Evolutionary conservation across 2,329 filamentous ascomycete species (phyloP).

Genomic region (Zelopaecilomyces penicillatus): DNA sequence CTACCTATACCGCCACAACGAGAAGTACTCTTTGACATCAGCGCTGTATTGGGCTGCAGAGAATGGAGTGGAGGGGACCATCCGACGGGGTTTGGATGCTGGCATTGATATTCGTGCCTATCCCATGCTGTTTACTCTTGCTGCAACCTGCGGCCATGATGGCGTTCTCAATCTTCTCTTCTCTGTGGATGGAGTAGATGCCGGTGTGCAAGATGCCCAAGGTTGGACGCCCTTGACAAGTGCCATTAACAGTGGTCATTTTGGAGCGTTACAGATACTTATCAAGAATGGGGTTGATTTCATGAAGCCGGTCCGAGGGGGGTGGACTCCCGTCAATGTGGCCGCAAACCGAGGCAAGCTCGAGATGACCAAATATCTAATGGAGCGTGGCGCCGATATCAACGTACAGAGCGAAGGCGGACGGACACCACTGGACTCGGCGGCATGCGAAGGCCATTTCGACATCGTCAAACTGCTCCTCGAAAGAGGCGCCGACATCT

Average conservation of each 20-base stretch:
- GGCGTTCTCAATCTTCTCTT: slow-evolving; percentile 2
- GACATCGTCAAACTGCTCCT: slow-evolving; percentile 6
- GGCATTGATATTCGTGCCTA: slow-evolving; percentile 2
- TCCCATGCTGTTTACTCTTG: slow-evolving; percentile 2
- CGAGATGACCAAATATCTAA: slow-evolving; percentile 1
- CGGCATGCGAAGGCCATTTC: slow-evolving; percentile 1
- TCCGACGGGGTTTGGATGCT: slow-evolving; percentile 1
- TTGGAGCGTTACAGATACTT: slow-evolving; percentile 1
- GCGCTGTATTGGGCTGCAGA: slow-evolving; percentile 7
- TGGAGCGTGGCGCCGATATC: slow-evolving; percentile 5
- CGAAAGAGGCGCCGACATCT: slow-evolving; percentile 5
- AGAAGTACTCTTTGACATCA: background rate
- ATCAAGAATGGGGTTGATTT: background rate
- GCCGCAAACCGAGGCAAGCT: slow-evolving; percentile 2
- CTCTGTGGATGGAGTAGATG: background rate
- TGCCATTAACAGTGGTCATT: slow-evolving; percentile 4
- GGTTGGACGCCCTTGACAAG: slow-evolving; percentile 5
- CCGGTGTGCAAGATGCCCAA: background rate
- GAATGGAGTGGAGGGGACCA: background rate
- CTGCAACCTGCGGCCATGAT: background rate
- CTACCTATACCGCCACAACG: slow-evolving; percentile 5
- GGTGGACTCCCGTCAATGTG: slow-evolving; percentile 4
- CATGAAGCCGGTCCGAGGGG: background rate
- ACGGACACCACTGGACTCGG: slow-evolving; percentile 5
- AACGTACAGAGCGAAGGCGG: background rate